Conservation (phyloP, 1,284 basidiomycete genomes). For the Boletus sp. region DNA sequence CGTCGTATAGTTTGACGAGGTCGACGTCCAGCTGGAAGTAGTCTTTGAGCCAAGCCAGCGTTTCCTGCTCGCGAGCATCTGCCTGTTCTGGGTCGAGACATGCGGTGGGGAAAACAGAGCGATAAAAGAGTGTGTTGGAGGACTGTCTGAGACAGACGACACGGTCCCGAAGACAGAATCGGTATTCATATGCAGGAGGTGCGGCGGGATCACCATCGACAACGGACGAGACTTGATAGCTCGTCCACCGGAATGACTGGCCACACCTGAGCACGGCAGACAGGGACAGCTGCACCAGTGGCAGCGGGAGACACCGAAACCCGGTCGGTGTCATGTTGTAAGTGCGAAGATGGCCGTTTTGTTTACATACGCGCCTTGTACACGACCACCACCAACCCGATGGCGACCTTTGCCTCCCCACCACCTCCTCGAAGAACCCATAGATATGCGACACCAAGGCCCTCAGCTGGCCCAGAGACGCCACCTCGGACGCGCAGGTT, state of each 20-base stretch:
- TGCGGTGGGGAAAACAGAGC: slow-evolving; percentile 56
- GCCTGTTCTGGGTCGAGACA: slow-evolving; percentile 33
- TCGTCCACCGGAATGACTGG: slow-evolving; percentile 77
- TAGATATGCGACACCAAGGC: slow-evolving; percentile 35
- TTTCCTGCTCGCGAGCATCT: slow-evolving; percentile 51
- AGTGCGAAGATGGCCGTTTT: background rate
- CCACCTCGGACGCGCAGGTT: slow-evolving; percentile 28
- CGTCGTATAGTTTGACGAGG: slow-evolving; percentile 67
- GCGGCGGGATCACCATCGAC: slow-evolving; percentile 22
- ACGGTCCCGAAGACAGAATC: slow-evolving; percentile 72
- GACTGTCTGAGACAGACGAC: slow-evolving; percentile 82
- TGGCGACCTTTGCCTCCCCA: slow-evolving; percentile 40
- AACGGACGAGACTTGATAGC: slow-evolving; percentile 32
- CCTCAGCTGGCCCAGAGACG: slow-evolving; percentile 40
- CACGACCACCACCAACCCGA: slow-evolving; percentile 13
- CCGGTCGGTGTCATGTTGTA: slow-evolving; percentile 26
- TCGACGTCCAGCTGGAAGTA: slow-evolving; percentile 90
- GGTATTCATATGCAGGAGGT: slow-evolving; percentile 53
- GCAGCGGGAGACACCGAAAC: slow-evolving; percentile 59
- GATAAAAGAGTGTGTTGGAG: slow-evolving; percentile 64
- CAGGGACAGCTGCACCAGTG: slow-evolving; percentile 64
- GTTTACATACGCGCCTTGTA: background rate
- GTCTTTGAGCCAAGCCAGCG: slow-evolving; percentile 73
- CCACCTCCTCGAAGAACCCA: slow-evolving; percentile 44
- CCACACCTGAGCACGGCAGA: slow-evolving; percentile 73